Evolutionary conservation across 495 filamentous ascomycete species (phyloP).

Genomic region (Viridothelium virens): DNA sequence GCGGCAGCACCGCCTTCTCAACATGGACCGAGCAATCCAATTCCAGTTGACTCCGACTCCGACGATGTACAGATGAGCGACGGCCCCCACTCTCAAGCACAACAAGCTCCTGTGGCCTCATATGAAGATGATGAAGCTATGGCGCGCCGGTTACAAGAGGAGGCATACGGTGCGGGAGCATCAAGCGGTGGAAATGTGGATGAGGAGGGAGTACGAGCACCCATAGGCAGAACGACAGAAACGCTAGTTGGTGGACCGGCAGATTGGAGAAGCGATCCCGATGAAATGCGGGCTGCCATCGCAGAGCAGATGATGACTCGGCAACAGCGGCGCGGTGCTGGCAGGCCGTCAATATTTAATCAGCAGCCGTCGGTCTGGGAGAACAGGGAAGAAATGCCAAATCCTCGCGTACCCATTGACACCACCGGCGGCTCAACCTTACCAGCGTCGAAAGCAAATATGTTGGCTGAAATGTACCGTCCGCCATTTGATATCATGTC

Average conservation of each 20-base stretch:
- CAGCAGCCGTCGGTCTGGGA: slow-evolving; percentile 75
- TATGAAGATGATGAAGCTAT: slow-evolving; percentile 86
- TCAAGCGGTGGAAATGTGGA: slow-evolving; percentile 42
- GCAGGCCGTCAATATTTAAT: slow-evolving; percentile 72
- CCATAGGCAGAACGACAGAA: slow-evolving; percentile 84
- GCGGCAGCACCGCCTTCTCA: slow-evolving; percentile 33
- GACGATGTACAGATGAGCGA: slow-evolving; percentile 44
- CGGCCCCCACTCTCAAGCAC: slow-evolving; percentile 6
- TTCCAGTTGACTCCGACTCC: slow-evolving; percentile 52
- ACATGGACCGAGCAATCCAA: slow-evolving; percentile 34
- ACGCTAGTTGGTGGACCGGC: slow-evolving; percentile 70
- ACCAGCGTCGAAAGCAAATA: slow-evolving; percentile 56
- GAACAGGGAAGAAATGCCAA: slow-evolving; percentile 30
- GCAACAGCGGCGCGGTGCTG: slow-evolving; percentile 40
- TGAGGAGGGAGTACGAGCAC: slow-evolving; percentile 70
- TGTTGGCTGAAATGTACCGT: slow-evolving; percentile 82
- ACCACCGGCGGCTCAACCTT: slow-evolving; percentile 68
- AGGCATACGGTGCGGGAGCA: slow-evolving; percentile 54
- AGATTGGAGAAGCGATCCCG: slow-evolving; percentile 46
- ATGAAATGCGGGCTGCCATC: slow-evolving; percentile 55
- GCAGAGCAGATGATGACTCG: slow-evolving; percentile 57
- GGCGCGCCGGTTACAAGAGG: slow-evolving; percentile 83
- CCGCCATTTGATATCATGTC: slow-evolving; percentile 85
- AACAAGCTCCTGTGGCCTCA: slow-evolving; percentile 10
- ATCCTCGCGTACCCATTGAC: background rate